Base-by-base conservation (phyloP, 768 basidiomycete species). In the Termitomyces sp. region DNA sequence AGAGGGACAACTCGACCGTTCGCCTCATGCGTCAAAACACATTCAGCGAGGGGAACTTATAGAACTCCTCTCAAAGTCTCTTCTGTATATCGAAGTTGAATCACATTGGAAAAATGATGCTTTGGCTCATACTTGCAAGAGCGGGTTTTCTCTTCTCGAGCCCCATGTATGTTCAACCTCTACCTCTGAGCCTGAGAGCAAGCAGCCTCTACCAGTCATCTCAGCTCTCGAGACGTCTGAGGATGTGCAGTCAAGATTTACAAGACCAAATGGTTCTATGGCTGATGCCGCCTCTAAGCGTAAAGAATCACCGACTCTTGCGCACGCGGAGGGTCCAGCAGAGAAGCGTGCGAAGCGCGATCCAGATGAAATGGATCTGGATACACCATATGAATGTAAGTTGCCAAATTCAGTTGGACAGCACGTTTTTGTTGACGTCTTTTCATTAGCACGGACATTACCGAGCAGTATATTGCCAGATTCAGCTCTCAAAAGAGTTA, bases 51-150 rank as follows among this genome's bases (percentile, higher is more conserved):
- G 92, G 12, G 89, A 92, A 67, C 80, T 94, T 26, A 76, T 92
- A 41, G 90, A 93, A 56, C 82, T 92, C 24, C 80, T 94, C 34
- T 80, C 81, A 67, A 93, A 91, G 71, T 84, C 92, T 4, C 74
- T 94, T 18, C 79, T 93, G 10, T 94, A 91, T 63, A 76, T 79
- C 20, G 92, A 94, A 72, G 88, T 89, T 53, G 92, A 94, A 74
- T 80, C 86, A 7, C 92, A 93, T 64, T 93, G 88, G 86, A 81
- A 83, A 59, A 79, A 78, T 9, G 83, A 84, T 65, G 74, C 76
- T 36, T 72, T 87, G 58, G 79, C 82, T 7, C 76, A 74, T 46
- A 84, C 81, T 63, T 94, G 92, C 79, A 85, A 82, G 65, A 75
- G 79, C 34, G 69, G 78, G 12, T 92, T 93, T 74, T 86, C 87